Percentiles rank a stretch among this genome's conserved stretches.
Evolutionary conservation across 2,329 filamentous ascomycete species (phyloP).

Genomic region (Ciborinia camelliae): DNA sequence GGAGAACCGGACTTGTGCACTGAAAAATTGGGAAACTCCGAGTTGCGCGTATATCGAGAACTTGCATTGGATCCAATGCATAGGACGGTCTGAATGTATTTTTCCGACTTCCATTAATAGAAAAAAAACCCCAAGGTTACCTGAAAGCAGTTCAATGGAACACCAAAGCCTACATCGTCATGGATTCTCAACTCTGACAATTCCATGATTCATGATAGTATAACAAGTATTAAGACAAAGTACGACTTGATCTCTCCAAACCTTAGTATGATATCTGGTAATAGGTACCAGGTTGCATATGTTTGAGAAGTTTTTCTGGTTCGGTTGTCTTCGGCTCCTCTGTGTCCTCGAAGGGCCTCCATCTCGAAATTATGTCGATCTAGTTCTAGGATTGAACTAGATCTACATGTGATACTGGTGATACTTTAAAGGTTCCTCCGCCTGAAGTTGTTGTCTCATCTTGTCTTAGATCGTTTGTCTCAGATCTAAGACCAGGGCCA

Average conservation of each 20-base stretch:
- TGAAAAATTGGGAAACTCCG: not conserved
- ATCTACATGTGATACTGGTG: conserved; percentile 8
- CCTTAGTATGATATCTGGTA: not conserved
- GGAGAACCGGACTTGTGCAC: not conserved
- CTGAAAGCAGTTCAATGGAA: not conserved
- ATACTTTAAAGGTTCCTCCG: not conserved
- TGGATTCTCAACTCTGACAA: not conserved
- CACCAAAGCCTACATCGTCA: too few relatives aligned
- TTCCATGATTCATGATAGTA: not conserved
- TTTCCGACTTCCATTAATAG: not conserved
- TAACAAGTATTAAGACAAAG: not conserved
- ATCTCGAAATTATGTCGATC: not conserved
- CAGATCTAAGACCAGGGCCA: conserved; percentile 6
- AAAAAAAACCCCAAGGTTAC: not conserved
- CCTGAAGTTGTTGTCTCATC: not conserved
- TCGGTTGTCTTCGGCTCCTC: not conserved
- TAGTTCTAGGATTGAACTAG: not conserved
- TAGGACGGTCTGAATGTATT: not conserved
- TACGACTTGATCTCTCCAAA: not conserved
- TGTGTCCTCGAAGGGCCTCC: not conserved
- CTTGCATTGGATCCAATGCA: not conserved
- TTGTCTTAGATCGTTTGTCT: conserved; percentile 13
- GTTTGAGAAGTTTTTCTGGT: not conserved
- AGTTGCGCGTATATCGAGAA: not conserved
- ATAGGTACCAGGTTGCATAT: not conserved